Evolutionary conservation across 768 basidiomycete genomes (phyloP).

Genomic region (Tricholomella constricta): DNA sequence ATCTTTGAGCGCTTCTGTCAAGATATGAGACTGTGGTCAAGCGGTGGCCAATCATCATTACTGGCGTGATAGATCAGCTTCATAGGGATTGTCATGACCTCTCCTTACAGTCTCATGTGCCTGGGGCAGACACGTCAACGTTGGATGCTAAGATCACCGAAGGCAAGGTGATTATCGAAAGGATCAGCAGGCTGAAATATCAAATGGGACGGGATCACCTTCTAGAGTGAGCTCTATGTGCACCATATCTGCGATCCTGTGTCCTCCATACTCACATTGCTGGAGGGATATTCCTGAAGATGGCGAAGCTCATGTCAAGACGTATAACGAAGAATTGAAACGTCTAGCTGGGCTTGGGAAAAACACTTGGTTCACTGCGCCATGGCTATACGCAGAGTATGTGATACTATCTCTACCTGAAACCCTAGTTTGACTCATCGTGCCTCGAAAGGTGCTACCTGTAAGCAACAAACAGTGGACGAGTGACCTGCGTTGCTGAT

Average conservation of each 20-base stretch:
- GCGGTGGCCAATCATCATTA: slow-evolving; percentile 86
- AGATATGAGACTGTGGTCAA: slow-evolving; percentile 80
- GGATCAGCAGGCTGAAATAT: slow-evolving; percentile 80
- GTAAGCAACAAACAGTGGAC: slow-evolving; percentile 38
- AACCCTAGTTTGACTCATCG: not conserved
- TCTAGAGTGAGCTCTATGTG: slow-evolving; percentile 53
- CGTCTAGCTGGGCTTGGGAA: slow-evolving; percentile 45
- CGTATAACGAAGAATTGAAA: slow-evolving; percentile 78
- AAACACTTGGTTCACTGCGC: slow-evolving; percentile 87
- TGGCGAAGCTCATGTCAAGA: slow-evolving; percentile 63
- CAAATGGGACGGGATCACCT: slow-evolving; percentile 79
- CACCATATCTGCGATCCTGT: not conserved
- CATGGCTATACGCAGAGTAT: slow-evolving; percentile 97
- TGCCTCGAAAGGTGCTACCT: slow-evolving; percentile 61
- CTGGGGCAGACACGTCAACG: slow-evolving; percentile 19
- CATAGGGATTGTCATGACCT: slow-evolving; percentile 69
- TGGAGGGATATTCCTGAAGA: slow-evolving; percentile 72
- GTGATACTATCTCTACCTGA: slow-evolving; percentile 27
- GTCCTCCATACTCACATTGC: slow-evolving; percentile 1
- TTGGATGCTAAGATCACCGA: slow-evolving; percentile 59
- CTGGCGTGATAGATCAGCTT: slow-evolving; percentile 75
- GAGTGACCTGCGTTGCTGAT: not conserved
- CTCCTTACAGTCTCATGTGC: slow-evolving; percentile 38
- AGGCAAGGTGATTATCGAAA: slow-evolving; percentile 75
- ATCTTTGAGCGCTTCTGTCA: not conserved